These are phyloP conservation scores for Bryopsis sp. DNA, from an alignment of 139 green algal genomes.

Conservation along the genomic window DNA sequence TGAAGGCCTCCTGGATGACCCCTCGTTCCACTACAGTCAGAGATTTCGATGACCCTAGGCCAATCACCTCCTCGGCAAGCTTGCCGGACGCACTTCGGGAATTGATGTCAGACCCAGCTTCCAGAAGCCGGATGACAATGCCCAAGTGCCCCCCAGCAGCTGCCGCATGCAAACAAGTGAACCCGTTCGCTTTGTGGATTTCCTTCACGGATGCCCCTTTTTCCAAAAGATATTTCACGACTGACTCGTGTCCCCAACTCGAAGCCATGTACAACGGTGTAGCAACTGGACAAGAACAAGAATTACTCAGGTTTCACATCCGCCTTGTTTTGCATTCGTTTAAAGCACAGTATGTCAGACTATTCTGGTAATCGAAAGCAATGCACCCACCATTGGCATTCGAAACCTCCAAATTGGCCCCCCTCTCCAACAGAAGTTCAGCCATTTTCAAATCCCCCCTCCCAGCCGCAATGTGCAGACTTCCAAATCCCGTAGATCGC, in stretches of 20 bases:
- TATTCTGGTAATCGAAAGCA: too few relatives aligned
- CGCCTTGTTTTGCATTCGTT: too few relatives aligned
- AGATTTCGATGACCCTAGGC: slow-evolving; percentile 1
- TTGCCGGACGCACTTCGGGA: background rate
- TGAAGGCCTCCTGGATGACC: slow-evolving; percentile 10
- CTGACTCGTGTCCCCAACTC: background rate
- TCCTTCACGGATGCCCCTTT: slow-evolving; percentile 3
- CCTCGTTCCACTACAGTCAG: slow-evolving; percentile 10
- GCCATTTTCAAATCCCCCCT: slow-evolving; percentile 1
- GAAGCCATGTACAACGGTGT: slow-evolving; percentile 4
- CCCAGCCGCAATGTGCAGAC: slow-evolving; percentile 8
- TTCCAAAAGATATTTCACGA: slow-evolving; percentile 8
- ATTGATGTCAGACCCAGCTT: slow-evolving; percentile 1
- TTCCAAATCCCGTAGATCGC: background rate
- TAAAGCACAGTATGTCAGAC: too few relatives aligned
- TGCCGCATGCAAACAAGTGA: background rate
- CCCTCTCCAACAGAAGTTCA: background rate
- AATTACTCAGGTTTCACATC: too few relatives aligned
- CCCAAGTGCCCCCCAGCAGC: background rate
- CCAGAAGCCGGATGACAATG: background rate
- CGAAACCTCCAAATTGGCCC: slow-evolving; percentile 15
- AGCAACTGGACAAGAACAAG: too few relatives aligned
- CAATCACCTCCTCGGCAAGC: slow-evolving; percentile 5
- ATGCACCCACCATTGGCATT: background rate
- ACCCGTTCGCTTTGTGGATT: background rate